Evolutionary conservation across 176 grass and related monocot genomes (phyloP).

Genomic region (Aegilops umbellulata): DNA sequence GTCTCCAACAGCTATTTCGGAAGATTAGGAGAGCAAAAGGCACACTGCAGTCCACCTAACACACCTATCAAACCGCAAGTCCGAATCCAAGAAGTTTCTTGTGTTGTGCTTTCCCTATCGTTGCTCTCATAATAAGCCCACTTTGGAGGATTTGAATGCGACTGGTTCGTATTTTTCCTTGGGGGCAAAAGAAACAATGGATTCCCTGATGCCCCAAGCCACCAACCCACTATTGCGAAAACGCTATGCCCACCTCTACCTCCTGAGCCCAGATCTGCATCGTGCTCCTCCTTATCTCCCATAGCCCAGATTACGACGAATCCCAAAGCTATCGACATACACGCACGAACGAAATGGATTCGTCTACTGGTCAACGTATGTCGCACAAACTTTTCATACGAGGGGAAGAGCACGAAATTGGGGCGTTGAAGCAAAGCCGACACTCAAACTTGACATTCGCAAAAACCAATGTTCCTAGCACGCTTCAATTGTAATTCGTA

Average conservation of each 20-base stretch:
- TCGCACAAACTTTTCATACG: too few relatives aligned
- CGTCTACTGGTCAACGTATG: neutral
- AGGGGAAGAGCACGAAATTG: neutral
- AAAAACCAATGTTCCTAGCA: neutral
- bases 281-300: neutral
- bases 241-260: neutral
- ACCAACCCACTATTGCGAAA: constrained; percentile 41
- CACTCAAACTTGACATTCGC: neutral
- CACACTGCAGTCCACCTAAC: neutral
- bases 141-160: constrained; percentile 17
- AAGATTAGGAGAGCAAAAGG: neutral
- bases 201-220: constrained; percentile 15
- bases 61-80: neutral
- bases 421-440: neutral
- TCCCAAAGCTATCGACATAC: too few relatives aligned
- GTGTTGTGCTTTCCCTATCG: neutral
- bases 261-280: neutral
- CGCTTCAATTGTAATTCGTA: neutral
- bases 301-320: too few relatives aligned
- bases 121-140: neutral
- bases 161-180: constrained; percentile 19
- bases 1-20: constrained; percentile 2
- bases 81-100: constrained; percentile 10
- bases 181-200: constrained; percentile 34
- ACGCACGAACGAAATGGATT: constrained; percentile 13